These are phyloP conservation scores for Kitagawia praeruptora DNA, from an alignment of 129 eudicot genomes.

Conservation along the genomic window DNA sequence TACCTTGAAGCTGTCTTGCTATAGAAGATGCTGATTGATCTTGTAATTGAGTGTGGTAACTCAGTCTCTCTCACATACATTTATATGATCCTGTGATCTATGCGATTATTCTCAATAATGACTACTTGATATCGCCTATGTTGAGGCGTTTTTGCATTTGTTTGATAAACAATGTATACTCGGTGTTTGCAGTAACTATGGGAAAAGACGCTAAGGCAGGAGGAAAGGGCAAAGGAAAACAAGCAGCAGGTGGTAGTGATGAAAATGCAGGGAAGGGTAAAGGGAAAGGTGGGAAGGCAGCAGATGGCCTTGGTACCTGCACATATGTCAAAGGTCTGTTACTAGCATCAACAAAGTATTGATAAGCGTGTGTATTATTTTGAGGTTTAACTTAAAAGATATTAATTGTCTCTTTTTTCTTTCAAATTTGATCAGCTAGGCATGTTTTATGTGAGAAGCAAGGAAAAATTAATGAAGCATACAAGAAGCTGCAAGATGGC, in stretches of 20 bases:
- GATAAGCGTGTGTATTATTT: conserved; percentile 1
- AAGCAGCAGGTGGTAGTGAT: conserved; percentile 72
- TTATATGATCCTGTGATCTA: neutral
- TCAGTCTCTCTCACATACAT: neutral
- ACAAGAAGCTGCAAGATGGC: conserved; percentile 96
- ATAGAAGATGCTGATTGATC: neutral
- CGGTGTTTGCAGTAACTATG: conserved; percentile 31
- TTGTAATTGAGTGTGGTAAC: neutral
- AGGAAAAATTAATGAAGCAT: conserved; percentile 96
- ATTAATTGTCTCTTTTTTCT: neutral
- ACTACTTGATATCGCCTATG: neutral
- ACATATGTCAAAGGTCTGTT: conserved; percentile 85
- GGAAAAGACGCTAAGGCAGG: conserved; percentile 83
- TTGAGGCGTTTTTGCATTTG: neutral
- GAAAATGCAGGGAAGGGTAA: conserved; percentile 81
- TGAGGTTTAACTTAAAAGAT: neutral
- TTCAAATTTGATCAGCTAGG: conserved; percentile 52
- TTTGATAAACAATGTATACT: neutral
- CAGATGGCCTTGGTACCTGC: conserved; percentile 93
- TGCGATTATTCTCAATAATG: neutral
- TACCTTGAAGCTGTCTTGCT: neutral
- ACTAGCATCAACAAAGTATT: neutral
- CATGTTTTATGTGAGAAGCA: conserved; percentile 96
- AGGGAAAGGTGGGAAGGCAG: conserved; percentile 76
- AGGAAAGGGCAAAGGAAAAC: conserved; percentile 90